Base-by-base conservation (phyloP, 1,139 yeast species). In the Protomyces inundatus region DNA sequence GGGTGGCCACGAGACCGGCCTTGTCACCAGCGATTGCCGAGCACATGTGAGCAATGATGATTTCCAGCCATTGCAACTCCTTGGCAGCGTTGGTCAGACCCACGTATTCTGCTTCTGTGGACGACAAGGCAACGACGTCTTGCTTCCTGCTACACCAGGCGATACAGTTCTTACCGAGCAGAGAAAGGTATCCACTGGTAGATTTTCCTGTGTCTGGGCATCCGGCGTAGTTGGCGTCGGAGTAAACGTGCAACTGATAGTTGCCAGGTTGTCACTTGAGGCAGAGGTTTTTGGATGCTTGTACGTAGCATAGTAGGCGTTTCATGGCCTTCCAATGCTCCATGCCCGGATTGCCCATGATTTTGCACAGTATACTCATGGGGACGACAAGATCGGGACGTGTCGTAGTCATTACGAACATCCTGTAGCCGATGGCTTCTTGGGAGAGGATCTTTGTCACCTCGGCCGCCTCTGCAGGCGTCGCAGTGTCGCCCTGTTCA, bases 31-130 rank as follows among this genome's bases (percentile, higher is more conserved):
- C 4, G 3, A 39, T 10, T 39, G n/a, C 12, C 6, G 42, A 12
- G 6, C 1, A 9, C 16, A 39, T 9, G 42, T 39, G 16, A 10
- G 42, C 42, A 10, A 6, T 10, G 42, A 39, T 10, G 14, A n/a
- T 12, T 3, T 7, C 9, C 5, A 12, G 42, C 42, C 42, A 7
- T 4, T 39, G 42, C 2, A 59, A 61, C 56, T 70, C 71, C 56
- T 55, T 64, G 1, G 52, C 59, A 2, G 69, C 66, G 48, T 67
- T 69, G 51, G 69, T 59, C 3, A 67, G 59, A 6, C 68, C 69
- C 45, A 66, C 58, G 42, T 68, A 69, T 57, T 70, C 72, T 3
- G 70, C 69, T 58, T 70, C 71, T 4, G 69, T 67, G 3, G 68
- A 62, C 2, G 67, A 66, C 7, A 67, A 42, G 2, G 68, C 66